Percentiles rank a stretch among this genome's conserved stretches.
phyloP scores from a whole-genome alignment of 192 early-diverging fungal species.

The Entomortierella beljakovae region DNA sequence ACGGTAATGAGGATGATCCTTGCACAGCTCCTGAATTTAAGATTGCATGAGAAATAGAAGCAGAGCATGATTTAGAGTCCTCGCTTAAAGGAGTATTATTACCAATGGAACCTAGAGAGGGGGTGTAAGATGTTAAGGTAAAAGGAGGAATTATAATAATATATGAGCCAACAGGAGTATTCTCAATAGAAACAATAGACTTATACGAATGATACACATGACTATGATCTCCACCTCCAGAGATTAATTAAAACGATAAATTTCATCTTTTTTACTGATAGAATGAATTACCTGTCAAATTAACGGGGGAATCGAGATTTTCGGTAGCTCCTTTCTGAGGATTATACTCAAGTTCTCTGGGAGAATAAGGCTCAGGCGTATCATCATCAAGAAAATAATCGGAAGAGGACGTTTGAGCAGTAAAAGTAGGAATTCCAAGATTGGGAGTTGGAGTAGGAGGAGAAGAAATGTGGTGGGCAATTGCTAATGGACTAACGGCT shows the following conservation, averaged over 20 bases:
- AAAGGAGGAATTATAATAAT: conserved; percentile 1
- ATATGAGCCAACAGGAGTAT: neutral
- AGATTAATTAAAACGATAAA: neutral
- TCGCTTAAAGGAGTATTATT: neutral
- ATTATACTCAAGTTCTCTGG: neutral
- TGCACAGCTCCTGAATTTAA: conserved; percentile 20
- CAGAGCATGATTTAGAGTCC: neutral
- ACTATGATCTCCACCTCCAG: neutral
- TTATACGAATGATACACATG: neutral
- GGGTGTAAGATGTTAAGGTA: neutral
- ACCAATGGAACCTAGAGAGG: neutral
- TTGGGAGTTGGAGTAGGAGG: conserved; percentile 37
- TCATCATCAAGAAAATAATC: too few relatives aligned
- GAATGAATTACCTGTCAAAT: neutral
- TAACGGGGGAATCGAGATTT: neutral
- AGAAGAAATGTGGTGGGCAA: conserved; percentile 10
- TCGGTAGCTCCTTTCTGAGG: conserved; percentile 3
- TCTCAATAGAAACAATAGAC: neutral
- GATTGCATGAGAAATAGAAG: neutral
- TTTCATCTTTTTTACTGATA: neutral
- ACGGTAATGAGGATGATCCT: neutral
- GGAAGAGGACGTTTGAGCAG: neutral
- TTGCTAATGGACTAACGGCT: neutral
- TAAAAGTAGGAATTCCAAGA: conserved; percentile 4
- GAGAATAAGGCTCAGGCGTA: too few relatives aligned